A percentile compares a stretch with the other conserved stretches of the same genome.
Conservation (phyloP, 345 rosid species). For the Brassica napus region Da-Ae NC_063438.1:1169001-1169500, state of each 20-base stretch:
- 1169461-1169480: not conserved
- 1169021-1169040: slow-evolving; percentile 12
- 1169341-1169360: not conserved
- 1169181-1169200: not conserved
- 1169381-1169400: not conserved
- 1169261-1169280: not conserved
- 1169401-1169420: not conserved
- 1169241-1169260: not conserved
- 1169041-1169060: slow-evolving; percentile 46
- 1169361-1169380: not conserved
- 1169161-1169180: too few relatives aligned
- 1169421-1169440: slow-evolving; percentile 1
- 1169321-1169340: not conserved
- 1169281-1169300: not conserved
- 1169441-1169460: slow-evolving; percentile 27
- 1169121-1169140: slow-evolving; percentile 61
- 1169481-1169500: slow-evolving; percentile 8
- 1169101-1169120: slow-evolving; percentile 70
- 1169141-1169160: slow-evolving; percentile 21
- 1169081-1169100: slow-evolving; percentile 66
- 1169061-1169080: slow-evolving; percentile 53
- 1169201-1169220: slow-evolving; percentile 1
- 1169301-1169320: not conserved
- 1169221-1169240: not conserved
- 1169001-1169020: not conserved